Percentiles rank a stretch among this genome's conserved stretches.
phyloP scores from a whole-genome alignment of 1,139 yeast species.

The Yamadazyma atlantica region DNA sequence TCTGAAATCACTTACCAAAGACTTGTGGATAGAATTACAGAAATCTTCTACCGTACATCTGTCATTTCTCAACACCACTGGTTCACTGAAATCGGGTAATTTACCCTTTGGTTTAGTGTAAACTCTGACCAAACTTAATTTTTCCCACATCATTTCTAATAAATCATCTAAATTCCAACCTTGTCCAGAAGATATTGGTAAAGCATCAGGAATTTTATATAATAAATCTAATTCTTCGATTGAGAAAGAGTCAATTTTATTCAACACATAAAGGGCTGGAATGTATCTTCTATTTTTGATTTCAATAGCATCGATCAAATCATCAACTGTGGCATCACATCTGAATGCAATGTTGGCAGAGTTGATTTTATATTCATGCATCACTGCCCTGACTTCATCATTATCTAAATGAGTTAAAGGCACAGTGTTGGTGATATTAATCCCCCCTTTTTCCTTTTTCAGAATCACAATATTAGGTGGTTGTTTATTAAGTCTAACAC shows the following conservation, averaged over 20 bases:
- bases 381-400: conserved; percentile 93
- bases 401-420: conserved; percentile 88
- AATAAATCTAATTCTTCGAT: conserved; percentile 88
- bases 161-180: conserved; percentile 97
- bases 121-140: conserved; percentile 85
- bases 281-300: conserved; percentile 87
- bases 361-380: conserved; percentile 91
- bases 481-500: conserved; percentile 85
- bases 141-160: conserved; percentile 92
- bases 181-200: conserved; percentile 91
- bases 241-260: conserved; percentile 93
- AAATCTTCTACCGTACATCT: conserved; percentile 90
- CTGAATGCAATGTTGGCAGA: conserved; percentile 97
- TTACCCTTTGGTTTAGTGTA: conserved; percentile 96
- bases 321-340: conserved; percentile 97
- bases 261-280: conserved; percentile 91
- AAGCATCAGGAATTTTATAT: conserved; percentile 92
- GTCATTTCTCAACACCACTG: conserved; percentile 83
- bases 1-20: conserved; percentile 88
- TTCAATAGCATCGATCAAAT: conserved; percentile 90
- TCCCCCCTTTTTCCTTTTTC: conserved; percentile 94
- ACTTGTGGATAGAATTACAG: conserved; percentile 94
- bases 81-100: conserved; percentile 91
- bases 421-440: conserved; percentile 88
- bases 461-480: conserved; percentile 92